Conservation (phyloP, 306 rosid species). For the Psophocarpus tetragonolobus region DNA sequence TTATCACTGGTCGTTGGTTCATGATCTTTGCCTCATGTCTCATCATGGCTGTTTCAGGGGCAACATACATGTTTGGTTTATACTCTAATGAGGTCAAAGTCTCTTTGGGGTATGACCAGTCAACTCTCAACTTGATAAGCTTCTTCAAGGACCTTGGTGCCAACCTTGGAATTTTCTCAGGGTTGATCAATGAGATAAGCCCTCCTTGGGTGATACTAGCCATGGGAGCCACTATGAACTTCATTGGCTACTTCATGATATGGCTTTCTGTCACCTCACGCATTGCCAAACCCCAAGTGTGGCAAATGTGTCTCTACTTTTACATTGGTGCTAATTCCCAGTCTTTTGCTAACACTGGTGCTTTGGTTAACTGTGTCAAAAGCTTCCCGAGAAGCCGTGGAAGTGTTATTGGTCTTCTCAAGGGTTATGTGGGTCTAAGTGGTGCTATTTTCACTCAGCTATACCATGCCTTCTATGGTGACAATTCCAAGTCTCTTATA, state of each 20-base stretch:
- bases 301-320: slow-evolving; percentile 86
- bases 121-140: slow-evolving; percentile 69
- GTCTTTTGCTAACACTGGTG: slow-evolving; percentile 64
- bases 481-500: slow-evolving; percentile 45
- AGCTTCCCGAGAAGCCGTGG: slow-evolving; percentile 74
- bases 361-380: slow-evolving; percentile 59
- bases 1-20: slow-evolving; percentile 72
- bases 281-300: slow-evolving; percentile 47
- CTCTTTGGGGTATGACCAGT: slow-evolving; percentile 72
- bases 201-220: slow-evolving; percentile 68
- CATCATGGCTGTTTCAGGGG: slow-evolving; percentile 66
- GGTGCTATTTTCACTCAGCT: slow-evolving; percentile 70
- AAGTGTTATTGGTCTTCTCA: slow-evolving; percentile 63
- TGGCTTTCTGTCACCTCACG: slow-evolving; percentile 64
- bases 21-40: slow-evolving; percentile 61
- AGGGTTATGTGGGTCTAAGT: slow-evolving; percentile 76
- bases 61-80: slow-evolving; percentile 64
- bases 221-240: slow-evolving; percentile 62
- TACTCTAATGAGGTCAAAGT: slow-evolving; percentile 60
- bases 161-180: slow-evolving; percentile 60
- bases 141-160: slow-evolving; percentile 81
- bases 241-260: slow-evolving; percentile 76
- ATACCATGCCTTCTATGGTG: slow-evolving; percentile 59
- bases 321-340: slow-evolving; percentile 72
- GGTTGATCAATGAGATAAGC: slow-evolving; percentile 62